phyloP scores from a whole-genome alignment of 2,329 filamentous ascomycete genomes.

The Cryphonectria carpinicola region DNA sequence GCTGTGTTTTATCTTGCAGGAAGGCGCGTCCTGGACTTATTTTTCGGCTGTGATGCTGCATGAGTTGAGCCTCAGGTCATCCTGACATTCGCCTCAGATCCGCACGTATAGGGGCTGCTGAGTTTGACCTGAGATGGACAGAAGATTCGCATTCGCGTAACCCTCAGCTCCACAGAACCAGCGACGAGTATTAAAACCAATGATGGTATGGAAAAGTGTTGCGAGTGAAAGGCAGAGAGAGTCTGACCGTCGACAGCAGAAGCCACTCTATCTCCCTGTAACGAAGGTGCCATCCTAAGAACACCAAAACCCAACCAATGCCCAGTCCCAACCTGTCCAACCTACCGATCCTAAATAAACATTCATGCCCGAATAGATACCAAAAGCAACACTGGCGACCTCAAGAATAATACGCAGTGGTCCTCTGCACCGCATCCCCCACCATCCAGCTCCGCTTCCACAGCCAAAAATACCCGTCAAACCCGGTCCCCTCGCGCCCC shows the following conservation, averaged over 20 bases:
- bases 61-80: too few relatives aligned
- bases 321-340: background rate
- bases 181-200: background rate
- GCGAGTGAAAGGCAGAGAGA: background rate
- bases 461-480: conserved; percentile 29
- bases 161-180: background rate
- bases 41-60: too few relatives aligned
- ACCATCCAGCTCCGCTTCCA: conserved; percentile 30
- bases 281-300: background rate
- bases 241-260: background rate
- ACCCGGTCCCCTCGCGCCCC: conserved; percentile 27
- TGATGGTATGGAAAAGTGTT: background rate
- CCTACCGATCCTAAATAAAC: background rate
- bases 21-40: too few relatives aligned
- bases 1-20: too few relatives aligned
- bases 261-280: background rate
- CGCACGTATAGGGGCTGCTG: too few relatives aligned
- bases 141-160: too few relatives aligned
- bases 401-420: conserved; percentile 27
- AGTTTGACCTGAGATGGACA: too few relatives aligned
- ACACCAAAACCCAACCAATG: background rate
- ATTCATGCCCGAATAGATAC: background rate
- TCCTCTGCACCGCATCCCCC: conserved; percentile 10
- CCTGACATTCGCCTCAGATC: too few relatives aligned
- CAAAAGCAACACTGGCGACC: background rate